These are phyloP conservation scores for Laguncularia racemosa DNA, from an alignment of 345 rosid genomes.

Conservation along the genomic window DNA sequence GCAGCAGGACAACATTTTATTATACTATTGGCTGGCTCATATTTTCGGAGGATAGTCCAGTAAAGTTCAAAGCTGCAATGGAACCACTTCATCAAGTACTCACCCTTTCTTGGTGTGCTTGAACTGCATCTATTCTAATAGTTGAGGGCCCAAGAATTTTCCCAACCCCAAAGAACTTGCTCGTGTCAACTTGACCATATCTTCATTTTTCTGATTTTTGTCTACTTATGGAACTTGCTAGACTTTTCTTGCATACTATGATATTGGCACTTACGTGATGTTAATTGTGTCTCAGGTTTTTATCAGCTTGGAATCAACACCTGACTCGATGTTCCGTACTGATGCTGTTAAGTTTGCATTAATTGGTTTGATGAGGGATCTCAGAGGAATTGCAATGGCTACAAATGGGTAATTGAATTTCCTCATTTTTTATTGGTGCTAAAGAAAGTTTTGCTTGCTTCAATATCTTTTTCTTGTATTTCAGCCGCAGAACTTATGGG, in stretches of 20 bases:
- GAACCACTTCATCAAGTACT: constrained; percentile 80
- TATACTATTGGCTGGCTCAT: constrained; percentile 95
- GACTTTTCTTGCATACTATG: background rate
- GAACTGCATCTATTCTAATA: background rate
- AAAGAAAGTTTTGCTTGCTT: background rate
- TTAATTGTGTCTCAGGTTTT: constrained; percentile 49
- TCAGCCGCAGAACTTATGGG: constrained; percentile 92
- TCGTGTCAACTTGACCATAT: too few species aligned
- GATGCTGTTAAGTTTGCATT: constrained; percentile 88
- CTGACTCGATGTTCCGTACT: constrained; percentile 79
- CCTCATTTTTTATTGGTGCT: background rate
- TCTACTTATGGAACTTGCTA: background rate
- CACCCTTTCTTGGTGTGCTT: constrained; percentile 6
- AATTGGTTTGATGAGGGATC: constrained; percentile 95
- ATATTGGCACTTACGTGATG: background rate
- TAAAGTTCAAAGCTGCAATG: constrained; percentile 97
- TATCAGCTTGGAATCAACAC: constrained; percentile 76
- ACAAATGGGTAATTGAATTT: constrained; percentile 56
- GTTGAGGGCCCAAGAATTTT: background rate
- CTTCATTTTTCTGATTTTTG: background rate
- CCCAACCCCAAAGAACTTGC: background rate
- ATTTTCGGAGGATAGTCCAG: constrained; percentile 93
- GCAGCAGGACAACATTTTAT: constrained; percentile 94
- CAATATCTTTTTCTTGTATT: constrained; percentile 12
- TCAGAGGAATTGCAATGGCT: constrained; percentile 98